Conservation (phyloP, 352 stramenopile genomes). For the Phytophthora pistaciae region DNA sequence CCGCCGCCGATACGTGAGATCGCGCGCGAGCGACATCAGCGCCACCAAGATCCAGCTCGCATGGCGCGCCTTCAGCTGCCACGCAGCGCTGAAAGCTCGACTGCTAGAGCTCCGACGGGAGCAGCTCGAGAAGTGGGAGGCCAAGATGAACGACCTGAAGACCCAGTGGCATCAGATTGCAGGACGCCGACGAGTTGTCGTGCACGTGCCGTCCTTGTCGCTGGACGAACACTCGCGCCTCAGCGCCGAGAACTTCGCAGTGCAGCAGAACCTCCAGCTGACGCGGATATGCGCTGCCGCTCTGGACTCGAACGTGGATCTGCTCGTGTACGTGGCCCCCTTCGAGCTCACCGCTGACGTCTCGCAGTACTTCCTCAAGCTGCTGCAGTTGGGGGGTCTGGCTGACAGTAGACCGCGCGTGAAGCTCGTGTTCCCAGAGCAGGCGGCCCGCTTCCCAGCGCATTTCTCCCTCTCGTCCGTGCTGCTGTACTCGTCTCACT, state of each 20-base stretch:
- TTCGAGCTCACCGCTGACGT: conserved; percentile 84
- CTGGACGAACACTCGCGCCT: conserved; percentile 75
- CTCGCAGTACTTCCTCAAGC: conserved; percentile 84
- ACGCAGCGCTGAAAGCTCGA: conserved; percentile 48
- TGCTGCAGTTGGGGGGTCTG: conserved; percentile 85
- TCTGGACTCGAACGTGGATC: conserved; percentile 78
- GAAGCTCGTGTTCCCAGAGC: conserved; percentile 87
- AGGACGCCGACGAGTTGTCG: conserved; percentile 60
- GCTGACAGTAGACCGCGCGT: conserved; percentile 66
- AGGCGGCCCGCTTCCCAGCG: conserved; percentile 77
- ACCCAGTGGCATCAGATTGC: conserved; percentile 66
- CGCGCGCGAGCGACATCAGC: conserved; percentile 47
- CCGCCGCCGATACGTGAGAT: conserved; percentile 54
- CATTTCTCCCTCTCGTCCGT: conserved; percentile 87
- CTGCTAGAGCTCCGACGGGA: conserved; percentile 47
- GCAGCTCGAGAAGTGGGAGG: conserved; percentile 53
- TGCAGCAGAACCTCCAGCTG: conserved; percentile 88
- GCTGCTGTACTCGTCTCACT: conserved; percentile 88
- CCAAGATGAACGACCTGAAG: conserved; percentile 56
- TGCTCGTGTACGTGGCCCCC: conserved; percentile 90
- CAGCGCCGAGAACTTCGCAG: conserved; percentile 67
- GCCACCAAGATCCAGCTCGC: conserved; percentile 68
- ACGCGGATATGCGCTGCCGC: conserved; percentile 73
- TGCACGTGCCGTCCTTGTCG: conserved; percentile 88
- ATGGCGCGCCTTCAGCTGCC: conserved; percentile 62